Base-by-base conservation (phyloP, 2,329 filamentous ascomycete species). In the Aspergillus persii region DNA sequence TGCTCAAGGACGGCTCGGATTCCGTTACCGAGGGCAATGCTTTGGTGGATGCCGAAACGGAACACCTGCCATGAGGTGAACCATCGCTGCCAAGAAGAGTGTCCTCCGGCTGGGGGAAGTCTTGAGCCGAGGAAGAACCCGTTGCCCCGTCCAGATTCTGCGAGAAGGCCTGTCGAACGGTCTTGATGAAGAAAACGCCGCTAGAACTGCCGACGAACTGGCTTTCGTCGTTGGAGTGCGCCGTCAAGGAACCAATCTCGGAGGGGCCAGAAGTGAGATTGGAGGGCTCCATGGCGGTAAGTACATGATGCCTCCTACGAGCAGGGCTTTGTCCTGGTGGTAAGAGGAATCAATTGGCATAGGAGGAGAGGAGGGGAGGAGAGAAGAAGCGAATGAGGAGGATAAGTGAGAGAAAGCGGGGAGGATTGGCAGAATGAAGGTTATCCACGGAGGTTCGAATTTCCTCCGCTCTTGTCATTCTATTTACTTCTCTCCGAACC, bases 111-210 rank as follows among this genome's bases (percentile, higher is more conserved):
- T 61, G 66, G 3, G 72, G 72, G 9, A 74, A 74, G 2, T 64
- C 65, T 11, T 60, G 61, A 5, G 59, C 63, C 23, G 63, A 61
- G 5, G 61, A 59, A 29, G 64, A 58, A 12, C 44, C 58, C 3
- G 61, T 59, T 8, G 63, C 53, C 7, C 39, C 27, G 49, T 69
- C 68, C 30, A 75, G 64, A 6, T 73, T 70, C 23, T 70, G 67
- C 5, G 77, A 77, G 66, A 84, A 84, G n/a, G 81, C 80, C 33
- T 77, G 76, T 47, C 79, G 79, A 57, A 84, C 82, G 1, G 81
- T 83, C 59, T 84, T 82, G 64, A 81, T 76, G 68, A 84, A 84
- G 68, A 79, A 84, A 49, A 83, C 79, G 3, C 82, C 81, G 46
- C 78, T 81, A 11, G 80, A 80, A 63, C 79, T 82, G 29, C 82